A percentile compares a stretch with the other conserved stretches of the same genome.
These are phyloP conservation scores for Phytophthora vignae DNA, from an alignment of 352 stramenopile species.

Conservation along the genomic window DNA sequence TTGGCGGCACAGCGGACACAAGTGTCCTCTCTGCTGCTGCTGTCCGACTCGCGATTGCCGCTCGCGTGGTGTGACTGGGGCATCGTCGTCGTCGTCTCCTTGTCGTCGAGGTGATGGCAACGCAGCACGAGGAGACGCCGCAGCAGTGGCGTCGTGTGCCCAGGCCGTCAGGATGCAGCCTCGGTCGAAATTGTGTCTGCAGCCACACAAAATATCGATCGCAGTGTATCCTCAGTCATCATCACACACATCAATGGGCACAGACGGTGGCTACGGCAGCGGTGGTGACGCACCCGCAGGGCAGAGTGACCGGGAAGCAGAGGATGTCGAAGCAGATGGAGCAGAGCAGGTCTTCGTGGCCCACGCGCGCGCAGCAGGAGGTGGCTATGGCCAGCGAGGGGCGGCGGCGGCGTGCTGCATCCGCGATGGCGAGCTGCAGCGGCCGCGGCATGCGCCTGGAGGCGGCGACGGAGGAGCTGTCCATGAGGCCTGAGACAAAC, in stretches of 20 bases:
- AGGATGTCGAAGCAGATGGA: constrained; percentile 86
- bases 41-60: neutral
- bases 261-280: neutral
- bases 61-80: neutral
- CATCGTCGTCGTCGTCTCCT: constrained; percentile 6
- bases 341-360: constrained; percentile 62
- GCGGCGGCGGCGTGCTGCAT: constrained; percentile 24
- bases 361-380: constrained; percentile 19
- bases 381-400: neutral
- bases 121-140: neutral
- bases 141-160: constrained; percentile 41
- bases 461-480: neutral
- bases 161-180: constrained; percentile 78
- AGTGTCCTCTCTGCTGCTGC: constrained; percentile 29
- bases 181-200: constrained; percentile 87
- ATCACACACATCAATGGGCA: neutral
- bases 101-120: constrained; percentile 19
- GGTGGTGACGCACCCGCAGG: constrained; percentile 55
- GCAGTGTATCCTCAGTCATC: neutral
- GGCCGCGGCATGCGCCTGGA: constrained; percentile 31
- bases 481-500: neutral
- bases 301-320: constrained; percentile 75
- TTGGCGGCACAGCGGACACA: constrained; percentile 77
- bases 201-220: constrained; percentile 2
- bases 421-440: constrained; percentile 33